Evolutionary conservation across 352 stramenopile genomes (phyloP), one percentile per base, ranked within the genome.

Genomic region (Globisporangium emineosum): DNA sequence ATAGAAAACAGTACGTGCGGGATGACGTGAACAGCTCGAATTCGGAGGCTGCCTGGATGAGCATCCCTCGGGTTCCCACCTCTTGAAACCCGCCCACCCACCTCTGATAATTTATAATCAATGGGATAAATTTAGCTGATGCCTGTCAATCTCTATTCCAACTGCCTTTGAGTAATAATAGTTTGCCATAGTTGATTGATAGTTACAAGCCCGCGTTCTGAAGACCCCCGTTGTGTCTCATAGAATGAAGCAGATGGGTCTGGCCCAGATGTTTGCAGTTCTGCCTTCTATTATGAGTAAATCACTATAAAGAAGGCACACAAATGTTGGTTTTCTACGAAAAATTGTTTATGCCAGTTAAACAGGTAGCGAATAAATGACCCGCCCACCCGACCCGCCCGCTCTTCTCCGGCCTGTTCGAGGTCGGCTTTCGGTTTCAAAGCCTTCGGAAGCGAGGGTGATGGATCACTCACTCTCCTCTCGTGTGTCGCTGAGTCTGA

Each of bases 351-450:
- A n/a, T n/a, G n/a, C n/a, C n/a, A n/a, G n/a, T 35, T 35, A 9
- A 40, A 40, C 7, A 40, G 10, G 10, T 13, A 15, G 13, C 15
- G 1, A 40, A 40, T 15, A 4, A 15, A 15, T n/a, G n/a, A n/a
- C n/a, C n/a, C n/a, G n/a, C 2, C 10, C 1, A 3, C 12, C 35
- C 4, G 12, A 8, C 6, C 35, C 12, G 13, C 37, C 37, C 37
- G 13, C 37, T 7, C 8, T 56, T 2, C 2, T 50, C 4, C 19
- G 4, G 50, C 50, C 50, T 56, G 25, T 40, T 56, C 50, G 17
- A 56, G 15, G 37, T 60, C 55, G 55, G 32, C 55, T 60, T 60
- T 60, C 32, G 6, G 37, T 52, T 43, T n/a, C 37, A 43, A 43
- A n/a, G 37, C 13, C 37, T 15, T 43, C 37, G 37, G 37, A 43